phyloP scores from a whole-genome alignment of 2,329 filamentous ascomycete species.

The Aspergillus ochraceoroseus region DNA sequence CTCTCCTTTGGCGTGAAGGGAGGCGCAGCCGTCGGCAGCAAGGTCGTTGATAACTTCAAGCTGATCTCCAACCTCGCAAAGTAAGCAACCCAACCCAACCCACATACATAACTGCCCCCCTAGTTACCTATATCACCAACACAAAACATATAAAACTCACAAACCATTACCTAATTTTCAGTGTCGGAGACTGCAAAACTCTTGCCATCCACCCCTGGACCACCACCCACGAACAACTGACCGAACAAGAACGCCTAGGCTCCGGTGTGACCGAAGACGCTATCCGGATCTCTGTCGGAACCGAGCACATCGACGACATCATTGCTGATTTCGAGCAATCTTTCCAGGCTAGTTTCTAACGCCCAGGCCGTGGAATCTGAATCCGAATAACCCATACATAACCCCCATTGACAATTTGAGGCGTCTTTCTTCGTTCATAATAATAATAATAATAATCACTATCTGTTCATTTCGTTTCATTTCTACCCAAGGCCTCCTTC shows the following conservation, averaged over 20 bases:
- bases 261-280: slow-evolving; percentile 84
- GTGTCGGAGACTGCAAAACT: slow-evolving; percentile 89
- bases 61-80: slow-evolving; percentile 94
- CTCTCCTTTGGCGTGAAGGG: slow-evolving; percentile 92
- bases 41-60: slow-evolving; percentile 91
- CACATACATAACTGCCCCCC: background rate
- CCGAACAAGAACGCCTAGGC: slow-evolving; percentile 69
- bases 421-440: too few species aligned
- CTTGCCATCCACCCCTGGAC: slow-evolving; percentile 93
- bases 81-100: too few species aligned
- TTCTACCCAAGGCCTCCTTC: too few species aligned
- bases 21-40: slow-evolving; percentile 72
- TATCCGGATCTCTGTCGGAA: slow-evolving; percentile 92
- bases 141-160: too few species aligned
- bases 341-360: slow-evolving; percentile 54
- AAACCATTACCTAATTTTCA: too few species aligned
- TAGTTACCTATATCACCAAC: too few species aligned
- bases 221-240: slow-evolving; percentile 90
- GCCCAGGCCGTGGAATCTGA: background rate
- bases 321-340: slow-evolving; percentile 93
- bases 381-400: background rate
- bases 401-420: too few species aligned
- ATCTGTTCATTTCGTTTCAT: too few species aligned
- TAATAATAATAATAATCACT: too few species aligned
- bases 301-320: slow-evolving; percentile 95